These are phyloP conservation scores for Penicillium verhagenii DNA, from an alignment of 495 filamentous ascomycete genomes.

Conservation along the genomic window DNA sequence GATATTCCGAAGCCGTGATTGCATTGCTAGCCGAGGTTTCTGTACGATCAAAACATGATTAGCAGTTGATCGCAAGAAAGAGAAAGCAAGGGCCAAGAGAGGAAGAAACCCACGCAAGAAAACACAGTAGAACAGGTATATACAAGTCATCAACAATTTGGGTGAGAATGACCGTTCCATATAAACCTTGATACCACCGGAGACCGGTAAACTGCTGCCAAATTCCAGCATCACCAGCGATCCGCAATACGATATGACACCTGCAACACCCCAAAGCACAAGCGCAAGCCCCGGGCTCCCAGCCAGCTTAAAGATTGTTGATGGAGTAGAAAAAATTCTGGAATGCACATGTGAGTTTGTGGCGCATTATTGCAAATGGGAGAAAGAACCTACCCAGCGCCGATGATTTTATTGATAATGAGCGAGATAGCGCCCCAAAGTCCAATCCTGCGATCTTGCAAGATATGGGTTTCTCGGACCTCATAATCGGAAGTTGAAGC, in stretches of 20 bases:
- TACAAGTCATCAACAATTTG: conserved; percentile 56
- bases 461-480: conserved; percentile 20
- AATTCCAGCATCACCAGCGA: conserved; percentile 62
- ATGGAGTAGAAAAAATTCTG: conserved; percentile 68
- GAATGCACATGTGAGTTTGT: not conserved
- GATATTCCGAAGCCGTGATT: conserved; percentile 24
- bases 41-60: not conserved
- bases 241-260: conserved; percentile 55
- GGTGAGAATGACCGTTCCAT: conserved; percentile 55
- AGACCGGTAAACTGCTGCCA: conserved; percentile 63
- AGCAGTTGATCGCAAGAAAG: not conserved
- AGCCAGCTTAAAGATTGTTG: conserved; percentile 55
- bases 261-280: conserved; percentile 60
- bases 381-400: conserved; percentile 20
- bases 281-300: conserved; percentile 65
- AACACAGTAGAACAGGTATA: conserved; percentile 28
- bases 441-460: conserved; percentile 27
- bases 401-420: conserved; percentile 30
- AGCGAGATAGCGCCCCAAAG: conserved; percentile 25
- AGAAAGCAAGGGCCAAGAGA: not conserved
- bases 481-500: conserved; percentile 2
- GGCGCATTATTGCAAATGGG: not conserved
- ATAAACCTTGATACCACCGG: conserved; percentile 69
- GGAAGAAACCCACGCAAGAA: conserved; percentile 17
- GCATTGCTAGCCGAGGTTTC: conserved; percentile 30